Base-by-base conservation (phyloP, 2,329 filamentous ascomycete species). In the Aspergillus brasiliensis region DNA sequence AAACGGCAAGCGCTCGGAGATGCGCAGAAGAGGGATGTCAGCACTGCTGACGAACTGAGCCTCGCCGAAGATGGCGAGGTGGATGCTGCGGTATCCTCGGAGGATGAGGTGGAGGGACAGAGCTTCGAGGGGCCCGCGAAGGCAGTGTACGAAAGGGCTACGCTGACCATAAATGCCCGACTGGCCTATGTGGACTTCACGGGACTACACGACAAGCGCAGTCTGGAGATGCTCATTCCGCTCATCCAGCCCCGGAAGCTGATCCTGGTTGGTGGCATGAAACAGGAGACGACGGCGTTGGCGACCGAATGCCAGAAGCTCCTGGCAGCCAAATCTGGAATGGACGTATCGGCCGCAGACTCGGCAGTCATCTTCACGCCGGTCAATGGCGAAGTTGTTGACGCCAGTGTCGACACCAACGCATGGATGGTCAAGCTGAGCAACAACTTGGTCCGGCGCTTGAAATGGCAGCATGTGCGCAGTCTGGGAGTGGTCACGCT, bases 381-480 rank as follows among this genome's bases (percentile, higher is more conserved):
- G 1, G 76, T 80, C 8, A 81, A 91, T n/a, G 92, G 92, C 23
- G 81, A 84, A 34, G 81, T 83, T 13, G 84, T 99, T 44, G 89
- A 99, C 75, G 95, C 94, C 11, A 97, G 93, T 71, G 94, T 98
- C 44, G 95, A 99, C 73, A 98, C 94, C 5, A 97, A 98, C 73
- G 93, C 95, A 3, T 99, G 96, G 95, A 89, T 91, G 23, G 91
- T 99, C 61, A 96, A 93, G 76, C 84, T 99, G 17, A 92, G 91
- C 51, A 91, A 94, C 67, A 81, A 86, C 47, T 86, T 99, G 19
- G 90, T 96, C 60, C 91, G 91, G 76, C 90, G 90, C 67, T 83
- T 99, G 61, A 91, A 91, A 71, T 98, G 95, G 95, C 95, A 98
- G 78, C 93, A 91, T 60, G 92, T 98, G 23, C 88, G 92, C 58